Evolutionary conservation across 139 green algal species (phyloP).

Genomic region (Mesostigma viride): DNA sequence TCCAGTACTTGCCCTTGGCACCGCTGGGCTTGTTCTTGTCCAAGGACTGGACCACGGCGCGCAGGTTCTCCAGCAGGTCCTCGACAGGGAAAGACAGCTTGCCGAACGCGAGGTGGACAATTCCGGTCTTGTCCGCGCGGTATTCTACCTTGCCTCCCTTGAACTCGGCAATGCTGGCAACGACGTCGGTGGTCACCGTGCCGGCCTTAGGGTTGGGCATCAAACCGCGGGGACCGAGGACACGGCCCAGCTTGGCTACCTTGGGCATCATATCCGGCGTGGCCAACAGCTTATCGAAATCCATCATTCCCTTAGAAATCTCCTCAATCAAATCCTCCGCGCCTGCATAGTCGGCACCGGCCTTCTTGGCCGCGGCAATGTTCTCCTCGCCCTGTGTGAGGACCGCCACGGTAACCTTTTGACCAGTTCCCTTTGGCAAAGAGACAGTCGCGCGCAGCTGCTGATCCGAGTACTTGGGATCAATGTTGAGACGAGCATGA

Average conservation of each 20-base stretch:
- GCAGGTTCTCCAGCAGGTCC: slow-evolving; percentile 84
- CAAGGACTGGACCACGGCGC: slow-evolving; percentile 64
- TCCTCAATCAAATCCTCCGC: slow-evolving; percentile 87
- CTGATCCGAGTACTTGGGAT: slow-evolving; percentile 94
- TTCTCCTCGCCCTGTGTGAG: slow-evolving; percentile 71
- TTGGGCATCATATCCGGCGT: slow-evolving; percentile 99
- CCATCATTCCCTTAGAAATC: slow-evolving; percentile 89
- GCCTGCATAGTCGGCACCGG: slow-evolving; percentile 82
- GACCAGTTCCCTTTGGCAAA: slow-evolving; percentile 86
- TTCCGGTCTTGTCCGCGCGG: slow-evolving; percentile 92
- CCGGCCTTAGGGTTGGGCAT: slow-evolving; percentile 99
- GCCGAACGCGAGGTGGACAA: slow-evolving; percentile 91
- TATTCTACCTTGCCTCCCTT: slow-evolving; percentile 99
- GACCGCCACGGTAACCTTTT: slow-evolving; percentile 83
- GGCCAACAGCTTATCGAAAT: slow-evolving; percentile 98
- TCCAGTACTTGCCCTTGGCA: slow-evolving; percentile 97
- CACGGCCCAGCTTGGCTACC: slow-evolving; percentile 83
- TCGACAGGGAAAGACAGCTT: slow-evolving; percentile 71
- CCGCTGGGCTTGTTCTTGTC: slow-evolving; percentile 84
- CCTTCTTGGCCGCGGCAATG: slow-evolving; percentile 61
- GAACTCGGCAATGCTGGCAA: slow-evolving; percentile 71
- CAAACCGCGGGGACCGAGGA: slow-evolving; percentile 83
- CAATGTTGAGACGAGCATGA: slow-evolving; percentile 75
- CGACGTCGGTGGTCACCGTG: slow-evolving; percentile 95
- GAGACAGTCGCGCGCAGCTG: slow-evolving; percentile 90